Evolutionary conservation across 2,329 filamentous ascomycete species (phyloP), one percentile per base, ranked within the genome.

Genomic region (Fusarium sp.): DNA sequence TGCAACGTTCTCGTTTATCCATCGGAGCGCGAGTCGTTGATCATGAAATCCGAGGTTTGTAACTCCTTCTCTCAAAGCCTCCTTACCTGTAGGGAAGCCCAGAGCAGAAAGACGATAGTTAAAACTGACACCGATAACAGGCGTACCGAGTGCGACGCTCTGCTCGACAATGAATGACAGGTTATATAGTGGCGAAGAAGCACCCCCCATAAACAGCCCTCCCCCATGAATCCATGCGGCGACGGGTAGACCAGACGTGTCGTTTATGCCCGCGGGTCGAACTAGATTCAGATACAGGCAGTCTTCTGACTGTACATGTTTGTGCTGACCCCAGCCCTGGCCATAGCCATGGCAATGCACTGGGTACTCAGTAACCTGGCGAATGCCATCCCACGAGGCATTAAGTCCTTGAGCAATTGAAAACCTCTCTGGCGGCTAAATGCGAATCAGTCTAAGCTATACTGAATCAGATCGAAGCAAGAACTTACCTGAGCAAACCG

Each of bases 281-380:
- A 91, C 79, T 9, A 91, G 82, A 69, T 90, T 91, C 63, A 91
- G 78, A 44, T 87, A 88, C 6, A 91, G 80, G 64, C 89, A 91
- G 70, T 90, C 85, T 70, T 91, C 89, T 13, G 80, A 74, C 49
- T 69, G 63, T 0, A 53, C 43, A 26, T 71, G 72, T 8, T 62
- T 65, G 13, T 61, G 56, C 65, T 76, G 69, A 34, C 77, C 75
- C 10, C 21, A 46, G 17, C 84, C 75, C 10, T 22, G 44, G 17
- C 84, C 84, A 54, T 87, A 87, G n/a, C 84, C 84, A 36, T 85
- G 79, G 67, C 85, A 87, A 53, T 83, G 79, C 7, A 79, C 75
- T 0, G 81, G 80, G 60, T 86, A 85, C 14, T 79, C 69, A 1
- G 77, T 83, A 3, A 85, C 85, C 61, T 81, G 76, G 17, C 75